These are phyloP conservation scores for Harringtonia aguacate DNA, from an alignment of 2,329 filamentous ascomycete species.

Conservation along the genomic window DNA sequence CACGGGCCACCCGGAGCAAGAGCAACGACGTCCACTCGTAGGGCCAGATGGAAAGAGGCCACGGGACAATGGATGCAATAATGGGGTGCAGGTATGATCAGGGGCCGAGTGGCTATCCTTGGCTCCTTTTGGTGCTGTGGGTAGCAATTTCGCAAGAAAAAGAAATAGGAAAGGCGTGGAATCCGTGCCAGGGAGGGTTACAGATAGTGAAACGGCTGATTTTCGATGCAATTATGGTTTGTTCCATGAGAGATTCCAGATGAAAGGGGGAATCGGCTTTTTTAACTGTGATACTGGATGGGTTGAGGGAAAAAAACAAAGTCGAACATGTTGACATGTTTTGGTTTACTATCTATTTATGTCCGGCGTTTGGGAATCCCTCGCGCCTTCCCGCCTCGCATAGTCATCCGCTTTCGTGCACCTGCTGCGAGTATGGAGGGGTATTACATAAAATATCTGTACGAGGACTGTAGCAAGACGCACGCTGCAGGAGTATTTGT, in stretches of 20 bases:
- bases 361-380: not conserved
- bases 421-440: not conserved
- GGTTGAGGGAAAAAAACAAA: not conserved
- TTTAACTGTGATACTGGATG: conserved; percentile 5
- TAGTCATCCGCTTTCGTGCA: too few species aligned
- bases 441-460: too few species aligned
- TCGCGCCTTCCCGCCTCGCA: conserved; percentile 8
- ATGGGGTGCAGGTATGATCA: not conserved
- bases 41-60: not conserved
- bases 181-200: conserved; percentile 3
- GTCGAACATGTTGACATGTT: not conserved
- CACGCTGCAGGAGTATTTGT: not conserved
- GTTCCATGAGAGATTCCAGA: not conserved
- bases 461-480: too few species aligned
- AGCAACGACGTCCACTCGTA: not conserved
- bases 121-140: conserved; percentile 5
- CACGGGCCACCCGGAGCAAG: not conserved
- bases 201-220: conserved; percentile 8
- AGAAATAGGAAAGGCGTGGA: conserved; percentile 12
- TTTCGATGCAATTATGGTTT: conserved; percentile 8
- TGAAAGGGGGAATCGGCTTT: not conserved
- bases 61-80: not conserved
- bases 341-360: conserved; percentile 7
- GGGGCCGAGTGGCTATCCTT: not conserved
- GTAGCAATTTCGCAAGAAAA: conserved; percentile 20